Percentiles rank a stretch among this genome's conserved stretches.
phyloP scores from a whole-genome alignment of 1,284 basidiomycete genomes.

The Cutaneotrichosporon sp. region DNA sequence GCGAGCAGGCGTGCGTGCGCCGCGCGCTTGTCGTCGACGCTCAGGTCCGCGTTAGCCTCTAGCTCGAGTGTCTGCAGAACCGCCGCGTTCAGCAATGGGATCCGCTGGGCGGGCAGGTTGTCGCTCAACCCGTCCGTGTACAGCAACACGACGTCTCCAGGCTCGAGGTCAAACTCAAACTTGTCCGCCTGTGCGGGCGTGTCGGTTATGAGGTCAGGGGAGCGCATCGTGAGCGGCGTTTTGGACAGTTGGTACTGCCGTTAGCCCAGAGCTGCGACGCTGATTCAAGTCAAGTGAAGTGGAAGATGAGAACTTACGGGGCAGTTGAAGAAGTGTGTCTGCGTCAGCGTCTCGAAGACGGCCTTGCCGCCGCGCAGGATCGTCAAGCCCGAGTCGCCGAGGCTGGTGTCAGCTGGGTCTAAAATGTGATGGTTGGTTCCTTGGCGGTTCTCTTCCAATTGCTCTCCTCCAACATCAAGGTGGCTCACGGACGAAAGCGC shows the following conservation, averaged over 20 bases:
- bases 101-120: constrained; percentile 55
- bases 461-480: neutral
- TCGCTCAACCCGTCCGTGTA: constrained; percentile 60
- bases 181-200: constrained; percentile 41
- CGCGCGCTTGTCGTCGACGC: constrained; percentile 34
- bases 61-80: constrained; percentile 35
- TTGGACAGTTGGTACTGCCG: constrained; percentile 44
- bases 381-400: constrained; percentile 52
- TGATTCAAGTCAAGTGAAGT: neutral
- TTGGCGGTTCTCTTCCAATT: neutral
- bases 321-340: constrained; percentile 55
- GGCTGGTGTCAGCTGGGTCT: constrained; percentile 29
- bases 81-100: constrained; percentile 41
- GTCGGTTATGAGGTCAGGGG: constrained; percentile 33
- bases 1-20: constrained; percentile 51
- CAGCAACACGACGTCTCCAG: constrained; percentile 51
- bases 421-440: neutral
- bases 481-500: too few species aligned
- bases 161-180: constrained; percentile 42
- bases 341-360: constrained; percentile 39
- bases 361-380: constrained; percentile 48
- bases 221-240: constrained; percentile 30
- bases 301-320: constrained; percentile 38
- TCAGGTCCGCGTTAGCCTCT: constrained; percentile 42
- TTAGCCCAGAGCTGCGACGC: constrained; percentile 14